These are phyloP conservation scores for Urtica urens DNA, from an alignment of 306 rosid species.

Conservation along the genomic window DNA sequence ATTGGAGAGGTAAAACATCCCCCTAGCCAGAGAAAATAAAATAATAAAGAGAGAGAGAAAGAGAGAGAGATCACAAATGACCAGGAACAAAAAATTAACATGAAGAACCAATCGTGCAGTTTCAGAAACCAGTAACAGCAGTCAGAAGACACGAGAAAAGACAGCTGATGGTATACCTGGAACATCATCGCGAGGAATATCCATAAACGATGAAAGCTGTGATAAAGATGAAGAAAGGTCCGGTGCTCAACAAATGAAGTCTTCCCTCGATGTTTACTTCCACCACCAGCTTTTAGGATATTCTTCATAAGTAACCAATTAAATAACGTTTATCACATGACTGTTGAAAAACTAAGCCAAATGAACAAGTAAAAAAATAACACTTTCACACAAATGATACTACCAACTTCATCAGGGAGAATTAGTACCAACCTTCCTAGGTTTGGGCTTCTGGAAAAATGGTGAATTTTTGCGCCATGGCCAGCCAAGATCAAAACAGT, in stretches of 20 bases:
- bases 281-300: conserved; percentile 34
- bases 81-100: not conserved
- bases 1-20: not conserved
- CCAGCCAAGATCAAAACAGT: conserved; percentile 90
- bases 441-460: conserved; percentile 68
- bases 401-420: not conserved
- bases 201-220: conserved; percentile 92
- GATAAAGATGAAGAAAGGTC: conserved; percentile 87
- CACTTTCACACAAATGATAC: not conserved
- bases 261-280: conserved; percentile 61
- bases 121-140: not conserved
- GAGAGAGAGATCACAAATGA: not conserved
- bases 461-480: conserved; percentile 55
- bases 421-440: conserved; percentile 48
- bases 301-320: conserved; percentile 32
- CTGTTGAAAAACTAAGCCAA: conserved; percentile 2
- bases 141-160: not conserved
- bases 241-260: conserved; percentile 98
- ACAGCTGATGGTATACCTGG: conserved; percentile 44
- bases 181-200: conserved; percentile 95
- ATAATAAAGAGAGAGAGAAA: not conserved
- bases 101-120: not conserved
- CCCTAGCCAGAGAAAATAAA: not conserved
- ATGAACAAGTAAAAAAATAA: too few relatives aligned
- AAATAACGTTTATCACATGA: not conserved